phyloP scores from a whole-genome alignment of 805 yeast genomes.

The Phaffomyces opuntiae region DNA sequence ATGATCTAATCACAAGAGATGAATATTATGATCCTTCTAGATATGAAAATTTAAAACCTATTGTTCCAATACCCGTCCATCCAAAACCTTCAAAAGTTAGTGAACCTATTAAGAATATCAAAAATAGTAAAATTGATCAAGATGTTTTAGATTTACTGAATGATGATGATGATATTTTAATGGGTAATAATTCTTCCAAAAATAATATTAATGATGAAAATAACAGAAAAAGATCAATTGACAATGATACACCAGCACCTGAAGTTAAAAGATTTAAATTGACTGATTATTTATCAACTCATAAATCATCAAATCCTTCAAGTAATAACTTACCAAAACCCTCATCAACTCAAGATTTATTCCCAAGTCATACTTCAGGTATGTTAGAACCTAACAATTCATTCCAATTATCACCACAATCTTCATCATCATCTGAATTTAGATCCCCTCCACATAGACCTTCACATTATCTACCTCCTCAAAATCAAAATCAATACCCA shows the following conservation, averaged over 20 bases:
- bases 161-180: conserved; percentile 1
- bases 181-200: neutral
- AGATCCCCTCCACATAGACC: no score
- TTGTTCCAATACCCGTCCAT: neutral
- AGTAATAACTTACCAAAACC: neutral
- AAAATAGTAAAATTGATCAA: conserved; percentile 1
- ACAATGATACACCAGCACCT: neutral
- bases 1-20: no score
- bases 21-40: no score
- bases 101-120: neutral
- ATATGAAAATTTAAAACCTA: no score
- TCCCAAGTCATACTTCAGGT: neutral
- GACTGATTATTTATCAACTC: no score
- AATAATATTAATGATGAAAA: no score
- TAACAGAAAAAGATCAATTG: neutral
- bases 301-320: neutral
- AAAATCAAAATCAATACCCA: neutral
- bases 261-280: no score
- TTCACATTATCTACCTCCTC: neutral
- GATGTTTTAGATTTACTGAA: conserved; percentile 1
- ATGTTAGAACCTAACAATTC: neutral
- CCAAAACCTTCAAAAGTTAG: neutral
- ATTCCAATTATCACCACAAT: neutral
- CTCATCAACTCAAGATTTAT: neutral
- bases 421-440: no score